Evolutionary conservation across 306 rosid species (phyloP).

Genomic region (Quercus rubra): DNA sequence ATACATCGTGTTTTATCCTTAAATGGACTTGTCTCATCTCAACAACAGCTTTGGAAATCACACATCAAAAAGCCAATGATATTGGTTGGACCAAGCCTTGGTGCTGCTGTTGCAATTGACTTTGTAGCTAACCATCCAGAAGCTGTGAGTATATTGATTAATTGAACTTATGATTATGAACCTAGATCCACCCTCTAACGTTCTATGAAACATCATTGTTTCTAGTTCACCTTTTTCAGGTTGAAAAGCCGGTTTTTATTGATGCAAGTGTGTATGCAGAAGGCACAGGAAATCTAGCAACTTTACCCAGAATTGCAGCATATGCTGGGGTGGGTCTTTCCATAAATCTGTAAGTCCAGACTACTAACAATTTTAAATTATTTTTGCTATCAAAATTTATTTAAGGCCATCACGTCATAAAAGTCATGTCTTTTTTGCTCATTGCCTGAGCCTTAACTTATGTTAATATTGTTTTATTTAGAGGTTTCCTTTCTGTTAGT

Average conservation of each 20-base stretch:
- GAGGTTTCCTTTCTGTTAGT: background rate
- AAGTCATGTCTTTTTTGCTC: background rate
- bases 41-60: slow-evolving; percentile 76
- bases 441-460: background rate
- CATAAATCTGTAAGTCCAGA: background rate
- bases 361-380: background rate
- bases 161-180: slow-evolving; percentile 22
- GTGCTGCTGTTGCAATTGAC: slow-evolving; percentile 96
- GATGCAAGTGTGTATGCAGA: slow-evolving; percentile 92
- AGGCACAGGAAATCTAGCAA: slow-evolving; percentile 72
- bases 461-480: background rate
- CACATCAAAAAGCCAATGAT: slow-evolving; percentile 77
- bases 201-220: slow-evolving; percentile 21
- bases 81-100: slow-evolving; percentile 96
- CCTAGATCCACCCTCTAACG: slow-evolving; percentile 1
- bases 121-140: slow-evolving; percentile 82
- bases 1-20: background rate
- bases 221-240: slow-evolving; percentile 58
- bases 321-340: slow-evolving; percentile 73
- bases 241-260: slow-evolving; percentile 82
- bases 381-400: background rate
- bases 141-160: slow-evolving; percentile 59
- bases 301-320: slow-evolving; percentile 58
- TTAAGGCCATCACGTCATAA: too few relatives aligned
- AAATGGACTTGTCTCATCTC: slow-evolving; percentile 16